Percentiles rank a stretch among this genome's conserved stretches.
phyloP scores from a whole-genome alignment of 169 alveolate species.

The Eimeria praecox region DNA sequence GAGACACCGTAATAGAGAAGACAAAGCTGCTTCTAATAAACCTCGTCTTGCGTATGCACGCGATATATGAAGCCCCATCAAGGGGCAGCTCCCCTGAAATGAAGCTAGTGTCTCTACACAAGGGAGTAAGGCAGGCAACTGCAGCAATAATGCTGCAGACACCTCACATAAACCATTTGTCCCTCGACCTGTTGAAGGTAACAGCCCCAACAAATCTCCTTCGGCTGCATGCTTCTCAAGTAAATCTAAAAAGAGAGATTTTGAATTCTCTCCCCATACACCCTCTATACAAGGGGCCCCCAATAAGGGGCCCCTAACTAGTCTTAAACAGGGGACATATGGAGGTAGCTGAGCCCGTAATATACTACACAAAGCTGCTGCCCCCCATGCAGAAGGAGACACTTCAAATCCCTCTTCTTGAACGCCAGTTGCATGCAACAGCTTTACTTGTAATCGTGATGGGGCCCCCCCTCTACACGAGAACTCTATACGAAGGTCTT shows the following conservation, averaged over 20 bases:
- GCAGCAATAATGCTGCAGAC: not conserved
- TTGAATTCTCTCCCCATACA: not conserved
- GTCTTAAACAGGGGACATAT: not conserved
- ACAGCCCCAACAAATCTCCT: slow-evolving; percentile 61
- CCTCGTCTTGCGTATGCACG: slow-evolving; percentile 38
- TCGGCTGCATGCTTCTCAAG: not conserved
- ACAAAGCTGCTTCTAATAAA: not conserved
- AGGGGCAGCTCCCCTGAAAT: slow-evolving; percentile 26
- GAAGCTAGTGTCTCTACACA: slow-evolving; percentile 52
- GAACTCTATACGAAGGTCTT: slow-evolving; percentile 54
- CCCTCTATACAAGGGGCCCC: not conserved
- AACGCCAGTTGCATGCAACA: not conserved
- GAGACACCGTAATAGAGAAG: slow-evolving; percentile 13
- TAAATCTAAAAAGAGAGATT: not conserved
- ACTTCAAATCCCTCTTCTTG: not conserved
- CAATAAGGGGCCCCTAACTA: slow-evolving; percentile 26
- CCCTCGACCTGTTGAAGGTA: slow-evolving; percentile 49
- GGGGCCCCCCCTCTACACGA: not conserved
- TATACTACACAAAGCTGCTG: slow-evolving; percentile 6
- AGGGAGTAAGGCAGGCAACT: not conserved
- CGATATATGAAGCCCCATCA: slow-evolving; percentile 14
- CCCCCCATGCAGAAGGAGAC: slow-evolving; percentile 19
- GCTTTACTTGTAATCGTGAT: not conserved
- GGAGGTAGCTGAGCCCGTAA: slow-evolving; percentile 52
- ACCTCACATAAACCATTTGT: slow-evolving; percentile 63